Conservation (phyloP, 2,329 filamentous ascomycete genomes). For the Sporothrix protearum region DNA sequence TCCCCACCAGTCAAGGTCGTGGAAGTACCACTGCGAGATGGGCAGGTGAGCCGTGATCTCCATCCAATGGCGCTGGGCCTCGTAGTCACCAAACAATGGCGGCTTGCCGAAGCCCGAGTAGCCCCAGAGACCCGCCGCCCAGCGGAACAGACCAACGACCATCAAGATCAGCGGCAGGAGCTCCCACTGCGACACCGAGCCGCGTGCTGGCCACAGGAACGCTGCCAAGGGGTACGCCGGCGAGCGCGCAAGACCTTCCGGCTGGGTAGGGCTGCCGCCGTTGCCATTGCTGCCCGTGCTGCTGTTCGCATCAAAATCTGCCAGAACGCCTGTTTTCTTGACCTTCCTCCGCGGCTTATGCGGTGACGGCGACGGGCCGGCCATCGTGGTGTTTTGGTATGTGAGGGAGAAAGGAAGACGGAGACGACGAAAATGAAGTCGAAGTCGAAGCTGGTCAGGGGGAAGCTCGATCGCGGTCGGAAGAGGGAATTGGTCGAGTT, state of each 20-base stretch:
- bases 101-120: constrained; percentile 81
- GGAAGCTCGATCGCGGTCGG: not conserved
- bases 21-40: constrained; percentile 94
- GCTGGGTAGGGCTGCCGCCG: constrained; percentile 11
- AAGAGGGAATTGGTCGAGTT: not conserved
- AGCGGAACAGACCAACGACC: constrained; percentile 85
- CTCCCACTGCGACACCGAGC: constrained; percentile 85
- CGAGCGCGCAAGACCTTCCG: constrained; percentile 48
- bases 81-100: constrained; percentile 94
- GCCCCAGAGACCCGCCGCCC: constrained; percentile 88
- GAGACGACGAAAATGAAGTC: not conserved
- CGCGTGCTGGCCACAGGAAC: constrained; percentile 90
- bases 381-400: constrained; percentile 39
- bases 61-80: constrained; percentile 99
- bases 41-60: constrained; percentile 88
- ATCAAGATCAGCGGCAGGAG: constrained; percentile 84
- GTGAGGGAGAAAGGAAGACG: not conserved
- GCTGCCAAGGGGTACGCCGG: constrained; percentile 87
- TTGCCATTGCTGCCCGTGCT: constrained; percentile 4
- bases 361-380: constrained; percentile 48
- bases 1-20: constrained; percentile 96
- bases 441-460: constrained; percentile 1
- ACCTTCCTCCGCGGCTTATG: constrained; percentile 59
- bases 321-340: constrained; percentile 41
- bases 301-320: constrained; percentile 15